phyloP scores from a whole-genome alignment of 129 eudicot genomes.

The Rutidosis leptorrhynchoides region DNA sequence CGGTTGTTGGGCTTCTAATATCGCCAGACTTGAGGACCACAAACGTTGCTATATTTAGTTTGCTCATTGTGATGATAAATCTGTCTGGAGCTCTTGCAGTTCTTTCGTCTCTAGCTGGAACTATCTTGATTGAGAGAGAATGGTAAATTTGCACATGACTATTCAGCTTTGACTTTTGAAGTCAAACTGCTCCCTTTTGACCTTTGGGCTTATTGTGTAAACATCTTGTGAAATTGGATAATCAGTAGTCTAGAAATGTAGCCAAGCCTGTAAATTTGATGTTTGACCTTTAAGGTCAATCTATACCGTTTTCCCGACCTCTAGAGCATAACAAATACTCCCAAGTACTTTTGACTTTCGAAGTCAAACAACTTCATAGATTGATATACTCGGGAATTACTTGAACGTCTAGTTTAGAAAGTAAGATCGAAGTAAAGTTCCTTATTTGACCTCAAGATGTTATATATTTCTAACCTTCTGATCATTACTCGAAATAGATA shows the following conservation, averaged over 20 bases:
- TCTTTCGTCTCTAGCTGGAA: constrained; percentile 98
- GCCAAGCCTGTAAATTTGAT: neutral
- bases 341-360: constrained; percentile 2
- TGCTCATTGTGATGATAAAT: constrained; percentile 51
- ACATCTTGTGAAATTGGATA: neutral
- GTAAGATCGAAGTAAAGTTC: neutral
- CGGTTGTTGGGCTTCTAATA: constrained; percentile 55
- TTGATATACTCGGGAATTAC: neutral
- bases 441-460: neutral
- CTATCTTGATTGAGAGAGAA: constrained; percentile 94
- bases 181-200: constrained; percentile 1
- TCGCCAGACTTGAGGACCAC: constrained; percentile 47
- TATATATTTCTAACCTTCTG: neutral
- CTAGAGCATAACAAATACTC: neutral
- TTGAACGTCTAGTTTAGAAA: neutral
- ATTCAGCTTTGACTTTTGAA: constrained; percentile 1
- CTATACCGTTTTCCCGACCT: neutral
- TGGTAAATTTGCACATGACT: constrained; percentile 41
- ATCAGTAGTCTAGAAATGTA: neutral
- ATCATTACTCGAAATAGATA: neutral
- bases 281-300: constrained; percentile 5
- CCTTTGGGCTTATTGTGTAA: neutral
- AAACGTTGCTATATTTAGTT: constrained; percentile 36
- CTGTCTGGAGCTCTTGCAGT: constrained; percentile 84
- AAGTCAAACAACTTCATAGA: constrained; percentile 9